Percentiles rank a stretch among this genome's conserved stretches.
These are phyloP conservation scores for Schizosaccharomyces versatilis DNA, from an alignment of 1,139 yeast genomes.

Conservation along the genomic window DNA sequence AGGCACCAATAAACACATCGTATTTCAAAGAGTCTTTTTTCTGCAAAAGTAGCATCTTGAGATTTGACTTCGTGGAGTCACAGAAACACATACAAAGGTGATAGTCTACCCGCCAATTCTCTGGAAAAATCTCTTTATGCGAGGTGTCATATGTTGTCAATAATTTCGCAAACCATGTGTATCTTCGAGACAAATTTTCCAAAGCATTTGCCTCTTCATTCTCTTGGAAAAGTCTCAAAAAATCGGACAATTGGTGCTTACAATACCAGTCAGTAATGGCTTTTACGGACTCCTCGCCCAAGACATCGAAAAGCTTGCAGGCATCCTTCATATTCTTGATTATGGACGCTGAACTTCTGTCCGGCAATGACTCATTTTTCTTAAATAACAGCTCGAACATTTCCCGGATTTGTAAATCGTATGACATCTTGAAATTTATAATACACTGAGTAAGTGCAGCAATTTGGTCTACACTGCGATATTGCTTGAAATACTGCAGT, in stretches of 20 bases:
- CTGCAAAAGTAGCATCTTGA: conserved; percentile 26
- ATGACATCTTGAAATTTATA: conserved; percentile 37
- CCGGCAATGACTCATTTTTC: conserved; percentile 15
- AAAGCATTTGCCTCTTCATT: conserved; percentile 78
- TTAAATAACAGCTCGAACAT: conserved; percentile 38
- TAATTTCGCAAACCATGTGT: conserved; percentile 55
- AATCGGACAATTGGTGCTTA: conserved; percentile 46
- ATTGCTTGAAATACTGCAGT: conserved; percentile 53
- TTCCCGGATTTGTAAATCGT: conserved; percentile 49
- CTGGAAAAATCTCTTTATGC: conserved; percentile 37
- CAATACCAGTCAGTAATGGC: conserved; percentile 57
- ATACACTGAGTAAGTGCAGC: conserved; percentile 46
- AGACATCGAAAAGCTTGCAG: conserved; percentile 47
- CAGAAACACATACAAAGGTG: conserved; percentile 45
- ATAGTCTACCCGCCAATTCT: conserved; percentile 46
- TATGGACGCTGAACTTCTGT: conserved; percentile 7
- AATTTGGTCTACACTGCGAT: conserved; percentile 65
- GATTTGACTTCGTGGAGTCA: conserved; percentile 40
- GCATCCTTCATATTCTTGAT: conserved; percentile 29
- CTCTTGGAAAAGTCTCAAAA: conserved; percentile 47
- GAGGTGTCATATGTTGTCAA: conserved; percentile 36
- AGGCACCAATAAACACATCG: conserved; percentile 35
- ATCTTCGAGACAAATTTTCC: conserved; percentile 65
- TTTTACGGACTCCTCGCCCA: conserved; percentile 38
- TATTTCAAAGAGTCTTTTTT: conserved; percentile 26